Conservation (phyloP, 768 basidiomycete genomes). For the Dendrothele bispora region DNA sequence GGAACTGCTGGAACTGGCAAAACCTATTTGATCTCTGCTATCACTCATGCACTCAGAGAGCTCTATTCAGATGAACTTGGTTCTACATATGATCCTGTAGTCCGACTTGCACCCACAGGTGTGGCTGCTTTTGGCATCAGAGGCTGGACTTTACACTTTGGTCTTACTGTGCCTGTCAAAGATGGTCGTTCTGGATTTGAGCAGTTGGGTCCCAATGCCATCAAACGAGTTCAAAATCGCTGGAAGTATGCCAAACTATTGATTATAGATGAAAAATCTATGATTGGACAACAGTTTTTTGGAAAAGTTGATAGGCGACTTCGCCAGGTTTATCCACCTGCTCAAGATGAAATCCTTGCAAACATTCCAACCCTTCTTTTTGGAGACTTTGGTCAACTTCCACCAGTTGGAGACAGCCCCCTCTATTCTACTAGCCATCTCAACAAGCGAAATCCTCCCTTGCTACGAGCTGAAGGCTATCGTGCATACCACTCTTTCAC, state of each 20-base stretch:
- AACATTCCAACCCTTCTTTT: slow-evolving; percentile 19
- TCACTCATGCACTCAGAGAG: slow-evolving; percentile 18
- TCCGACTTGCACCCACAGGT: too few relatives aligned
- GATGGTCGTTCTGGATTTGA: too few relatives aligned
- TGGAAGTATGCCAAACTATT: slow-evolving; percentile 18
- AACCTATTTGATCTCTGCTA: slow-evolving; percentile 23
- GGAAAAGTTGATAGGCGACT: slow-evolving; percentile 16
- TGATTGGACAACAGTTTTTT: slow-evolving; percentile 28
- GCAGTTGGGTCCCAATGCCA: slow-evolving; percentile 6
- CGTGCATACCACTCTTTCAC: background rate
- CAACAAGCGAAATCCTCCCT: too few relatives aligned
- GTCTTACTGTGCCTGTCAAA: slow-evolving; percentile 12
- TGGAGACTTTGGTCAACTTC: slow-evolving; percentile 28
- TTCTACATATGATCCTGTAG: slow-evolving; percentile 18
- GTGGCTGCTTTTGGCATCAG: slow-evolving; percentile 24
- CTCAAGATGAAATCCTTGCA: slow-evolving; percentile 14
- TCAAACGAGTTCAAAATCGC: slow-evolving; percentile 12
- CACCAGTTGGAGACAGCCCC: slow-evolving; percentile 24
- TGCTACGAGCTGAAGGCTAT: too few relatives aligned
- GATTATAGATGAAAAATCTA: too few relatives aligned
- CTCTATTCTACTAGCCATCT: too few relatives aligned
- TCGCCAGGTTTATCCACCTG: slow-evolving; percentile 11
- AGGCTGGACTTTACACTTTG: slow-evolving; percentile 21
- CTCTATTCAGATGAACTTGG: slow-evolving; percentile 9
- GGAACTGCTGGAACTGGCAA: slow-evolving; percentile 29